phyloP scores from a whole-genome alignment of 805 yeast species.

The Candida awuae region DNA sequence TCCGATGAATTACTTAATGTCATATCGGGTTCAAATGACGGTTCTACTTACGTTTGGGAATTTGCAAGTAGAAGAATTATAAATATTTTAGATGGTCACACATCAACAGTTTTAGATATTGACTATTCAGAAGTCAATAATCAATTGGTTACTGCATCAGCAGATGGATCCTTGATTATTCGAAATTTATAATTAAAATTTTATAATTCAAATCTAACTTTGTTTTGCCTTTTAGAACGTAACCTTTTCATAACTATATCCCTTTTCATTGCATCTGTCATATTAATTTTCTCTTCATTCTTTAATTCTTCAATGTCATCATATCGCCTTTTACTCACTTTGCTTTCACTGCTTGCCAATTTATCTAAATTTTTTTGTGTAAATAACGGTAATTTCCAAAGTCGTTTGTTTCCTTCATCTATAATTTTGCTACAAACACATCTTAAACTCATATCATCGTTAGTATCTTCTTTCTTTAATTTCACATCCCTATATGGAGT shows the following conservation, averaged over 20 bases:
- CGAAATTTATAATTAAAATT: slow-evolving; percentile 24
- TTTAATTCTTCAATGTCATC: slow-evolving; percentile 7
- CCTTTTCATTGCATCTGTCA: slow-evolving; percentile 9
- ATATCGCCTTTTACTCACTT: slow-evolving; percentile 11
- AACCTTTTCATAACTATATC: slow-evolving; percentile 8
- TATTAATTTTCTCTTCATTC: not conserved
- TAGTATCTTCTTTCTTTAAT: not conserved
- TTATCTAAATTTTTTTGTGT: slow-evolving; percentile 25
- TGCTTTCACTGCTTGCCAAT: slow-evolving; percentile 20
- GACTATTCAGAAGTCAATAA: slow-evolving; percentile 31
- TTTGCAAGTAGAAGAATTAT: slow-evolving; percentile 39
- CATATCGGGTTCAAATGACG: slow-evolving; percentile 57
- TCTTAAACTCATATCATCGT: slow-evolving; percentile 12
- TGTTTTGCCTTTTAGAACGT: slow-evolving; percentile 12
- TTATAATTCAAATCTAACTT: slow-evolving; percentile 16
- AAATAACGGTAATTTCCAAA: slow-evolving; percentile 34
- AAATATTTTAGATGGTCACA: slow-evolving; percentile 50
- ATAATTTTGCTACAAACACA: slow-evolving; percentile 14
- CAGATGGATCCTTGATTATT: slow-evolving; percentile 49
- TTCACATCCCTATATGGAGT: slow-evolving; percentile 10
- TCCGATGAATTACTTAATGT: slow-evolving; percentile 26
- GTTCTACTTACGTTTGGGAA: slow-evolving; percentile 54
- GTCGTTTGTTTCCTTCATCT: slow-evolving; percentile 5
- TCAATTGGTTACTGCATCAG: slow-evolving; percentile 41
- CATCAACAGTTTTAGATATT: slow-evolving; percentile 53